Evolutionary conservation across 805 yeast species (phyloP), one percentile per base, ranked within the genome.

Genomic region (Barnettozyma californica): DNA sequence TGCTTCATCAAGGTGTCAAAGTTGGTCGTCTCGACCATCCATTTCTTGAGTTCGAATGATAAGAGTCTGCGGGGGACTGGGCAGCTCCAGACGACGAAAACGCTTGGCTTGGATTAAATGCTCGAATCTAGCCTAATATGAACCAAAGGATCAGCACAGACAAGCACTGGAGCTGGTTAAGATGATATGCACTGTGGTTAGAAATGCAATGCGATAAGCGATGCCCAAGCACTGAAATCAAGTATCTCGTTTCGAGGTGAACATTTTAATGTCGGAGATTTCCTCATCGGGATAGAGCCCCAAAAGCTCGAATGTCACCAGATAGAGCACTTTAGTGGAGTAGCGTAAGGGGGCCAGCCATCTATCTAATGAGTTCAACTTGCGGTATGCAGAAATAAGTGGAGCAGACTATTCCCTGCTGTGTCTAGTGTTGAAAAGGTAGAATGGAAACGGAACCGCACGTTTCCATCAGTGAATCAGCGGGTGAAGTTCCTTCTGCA

Each of bases 1-100:
- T n/a, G 19, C 10, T 18, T 33, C 13, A 10, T 3, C 10, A n/a
- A n/a, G 5, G 26, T n/a, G 9, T 8, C 20, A 16, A 10, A 39
- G 46, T 18, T 44, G 41, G 23, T 44, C 46, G 46, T 35, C n/a
- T 44, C 46, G 46, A 44, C 19, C 31, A 44, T 21, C 46, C 41
- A 4, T 16, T 4, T 11, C 7, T 18, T 5, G 14, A 5, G 27
- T 6, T 26, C 23, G 5, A 34, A 19, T 34, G 37, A 34, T 34
- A 34, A 34, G 37, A 34, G 37, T n/a, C 20, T 34, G 20, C 20
- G 20, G 37, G 37, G 37, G 16, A 18, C 13, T 34, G 19, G 37
- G 37, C 33, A 27, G 19, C 20, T 31, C n/a, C 18, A 39, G 43
- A 45, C 48, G 48, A 45, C 34, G 26, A 8, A 21, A n/a, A 19